Base-by-base conservation (phyloP, 352 stramenopile species). In the Globisporangium orthogonon region DNA sequence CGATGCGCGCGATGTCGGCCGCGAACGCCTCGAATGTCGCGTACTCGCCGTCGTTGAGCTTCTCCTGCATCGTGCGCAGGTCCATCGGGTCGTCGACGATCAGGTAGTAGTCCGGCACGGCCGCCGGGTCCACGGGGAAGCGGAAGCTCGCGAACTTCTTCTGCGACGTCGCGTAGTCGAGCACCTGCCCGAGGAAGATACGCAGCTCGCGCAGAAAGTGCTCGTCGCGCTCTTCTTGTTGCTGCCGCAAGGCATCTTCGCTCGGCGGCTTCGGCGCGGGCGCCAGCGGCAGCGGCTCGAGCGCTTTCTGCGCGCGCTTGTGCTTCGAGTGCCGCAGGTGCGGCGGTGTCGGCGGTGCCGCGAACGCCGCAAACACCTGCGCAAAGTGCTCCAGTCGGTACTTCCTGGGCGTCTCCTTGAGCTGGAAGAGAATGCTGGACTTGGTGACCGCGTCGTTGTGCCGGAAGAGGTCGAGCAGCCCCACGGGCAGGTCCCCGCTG, bases 81-180 rank as follows among this genome's bases (percentile, higher is more conserved):
- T 94, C 86, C 85, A 97, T 97, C 14, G 88, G 89, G 4, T 73
- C 50, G 55, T 85, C 83, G 51, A 97, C 87, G 56, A 97, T 91
- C 46, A 91, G 46, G 53, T 96, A 93, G 61, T 97, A 97, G 43
- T 95, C 87, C 3, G 87, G 87, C 4, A 97, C 89, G 23, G 74
- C 78, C 30, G 80, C 68, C 13, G 69, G 67, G 43, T 96, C 83
- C 48, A 97, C 85, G 0, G 84, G 82, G 23, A 70, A 70, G 50
- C 84, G 72, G 50, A 95, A 95, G 17, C 78, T 79, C 1, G 67
- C 65, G 66, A 90, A 93, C 10, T 62, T 43, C 48, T 76, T 84
- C 55, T 91, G 74, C 3, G 71, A 74, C n/a, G 70, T 77, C 56
- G 83, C 91, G 61, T 93, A 95, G 54, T 90, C 74, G 10, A 96